Percentiles rank a stretch among this genome's conserved stretches.
These are phyloP conservation scores for Colletotrichum theobromicola DNA, from an alignment of 2,329 filamentous ascomycete species.

Conservation along the genomic window DNA sequence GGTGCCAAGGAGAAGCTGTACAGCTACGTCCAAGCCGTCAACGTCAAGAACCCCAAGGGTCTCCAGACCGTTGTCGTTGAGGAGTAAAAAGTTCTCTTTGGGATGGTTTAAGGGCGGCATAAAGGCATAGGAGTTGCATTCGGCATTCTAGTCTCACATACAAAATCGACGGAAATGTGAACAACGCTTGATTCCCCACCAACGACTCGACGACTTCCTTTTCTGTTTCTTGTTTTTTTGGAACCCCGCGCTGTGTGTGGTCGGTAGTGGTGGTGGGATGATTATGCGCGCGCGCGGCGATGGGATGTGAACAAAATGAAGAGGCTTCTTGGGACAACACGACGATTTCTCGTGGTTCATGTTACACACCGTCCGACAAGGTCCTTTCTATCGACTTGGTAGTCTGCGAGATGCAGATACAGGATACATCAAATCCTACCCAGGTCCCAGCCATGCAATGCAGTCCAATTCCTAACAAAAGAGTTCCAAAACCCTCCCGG, in stretches of 20 bases:
- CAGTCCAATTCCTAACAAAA: constrained; percentile 38
- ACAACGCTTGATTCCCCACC: constrained; percentile 25
- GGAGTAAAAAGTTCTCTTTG: constrained; percentile 59
- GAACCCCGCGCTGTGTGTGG: background rate
- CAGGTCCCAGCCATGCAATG: constrained; percentile 27
- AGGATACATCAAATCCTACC: constrained; percentile 16
- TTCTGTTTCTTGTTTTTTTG: constrained; percentile 5
- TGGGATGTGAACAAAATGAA: background rate
- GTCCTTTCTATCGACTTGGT: constrained; percentile 12
- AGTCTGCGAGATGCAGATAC: constrained; percentile 10
- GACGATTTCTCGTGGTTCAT: constrained; percentile 1
- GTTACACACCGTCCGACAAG: background rate
- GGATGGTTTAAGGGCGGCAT: constrained; percentile 48
- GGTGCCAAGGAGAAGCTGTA: constrained; percentile 99
- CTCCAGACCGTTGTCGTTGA: constrained; percentile 89
- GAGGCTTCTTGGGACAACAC: constrained; percentile 7
- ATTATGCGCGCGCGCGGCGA: background rate
- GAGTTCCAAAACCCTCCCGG: constrained; percentile 26
- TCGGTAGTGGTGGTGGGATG: constrained; percentile 1
- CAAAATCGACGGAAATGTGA: constrained; percentile 25
- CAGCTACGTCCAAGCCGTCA: constrained; percentile 99
- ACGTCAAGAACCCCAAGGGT: constrained; percentile 99
- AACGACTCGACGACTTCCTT: constrained; percentile 21
- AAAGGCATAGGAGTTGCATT: constrained; percentile 51
- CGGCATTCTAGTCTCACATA: constrained; percentile 43